Base-by-base conservation (phyloP, 768 basidiomycete genomes). In the Solioccasus polychromus region DNA sequence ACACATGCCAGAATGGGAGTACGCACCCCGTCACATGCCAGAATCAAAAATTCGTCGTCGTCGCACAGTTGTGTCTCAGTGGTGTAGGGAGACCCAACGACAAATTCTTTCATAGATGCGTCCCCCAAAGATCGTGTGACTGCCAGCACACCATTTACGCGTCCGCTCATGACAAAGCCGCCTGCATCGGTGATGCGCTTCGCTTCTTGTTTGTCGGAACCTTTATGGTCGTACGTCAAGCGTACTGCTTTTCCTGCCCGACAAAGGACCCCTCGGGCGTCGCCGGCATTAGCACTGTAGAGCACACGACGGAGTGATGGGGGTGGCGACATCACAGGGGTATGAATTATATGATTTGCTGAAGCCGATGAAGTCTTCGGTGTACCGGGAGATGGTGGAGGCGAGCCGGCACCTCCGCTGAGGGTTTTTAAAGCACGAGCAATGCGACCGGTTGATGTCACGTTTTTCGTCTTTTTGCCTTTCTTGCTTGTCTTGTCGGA, bases 81-180 rank as follows among this genome's bases (percentile, higher is more conserved):
- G 17, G 96, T 99, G 68, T 95, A 99, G 6, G 96, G 96, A 23
- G 90, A 80, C 2, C 96, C 96, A 38, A 98, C 96, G 10, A 99
- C 96, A 64, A 94, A 99, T 59, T 99, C 96, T 69, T 99, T 99
- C 96, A 99, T 98, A 7, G 92, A 88, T 2, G 92, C 88, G 61
- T 99, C 96, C 26, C 96, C 96, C 45, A 99, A 71, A 58, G 92
- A 92, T 47, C 96, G 78, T 15, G 96, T 99, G 23, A 99, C 96
- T 6, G 93, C 93, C 44, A 99, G 72, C 32, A 98, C 94, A 52
- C 95, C 96, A 55, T 99, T 99, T 26, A 99, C 96, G 11, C 96
- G 82, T 52, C 95, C 96, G 60, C 95, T 95, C 88, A 99, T 85
- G 18, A 99, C 94, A 62, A 98, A 99, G 2, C 96, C 96, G 9